A percentile compares a stretch with the other conserved stretches of the same genome.
These are phyloP conservation scores for Cercospora janseana DNA, from an alignment of 2,329 filamentous ascomycete genomes.

Conservation along the genomic window DNA sequence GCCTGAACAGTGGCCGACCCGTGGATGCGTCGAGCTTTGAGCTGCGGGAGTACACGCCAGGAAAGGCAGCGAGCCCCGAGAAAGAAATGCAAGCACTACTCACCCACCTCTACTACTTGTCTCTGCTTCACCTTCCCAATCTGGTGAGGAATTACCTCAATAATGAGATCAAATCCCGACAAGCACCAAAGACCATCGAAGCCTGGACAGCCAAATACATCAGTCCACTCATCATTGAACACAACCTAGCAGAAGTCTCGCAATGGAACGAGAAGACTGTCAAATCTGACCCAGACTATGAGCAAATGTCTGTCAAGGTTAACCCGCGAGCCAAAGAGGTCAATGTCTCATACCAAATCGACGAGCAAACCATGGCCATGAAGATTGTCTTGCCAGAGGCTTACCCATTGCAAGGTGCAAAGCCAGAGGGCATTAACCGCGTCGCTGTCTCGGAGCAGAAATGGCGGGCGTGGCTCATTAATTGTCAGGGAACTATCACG, in stretches of 20 bases:
- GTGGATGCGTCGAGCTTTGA: slow-evolving; percentile 70
- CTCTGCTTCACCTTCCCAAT: slow-evolving; percentile 71
- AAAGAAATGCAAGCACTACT: slow-evolving; percentile 79
- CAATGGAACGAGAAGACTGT: slow-evolving; percentile 57
- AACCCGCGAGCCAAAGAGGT: slow-evolving; percentile 71
- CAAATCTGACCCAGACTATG: slow-evolving; percentile 44
- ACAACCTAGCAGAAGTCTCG: slow-evolving; percentile 66
- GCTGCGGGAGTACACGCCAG: slow-evolving; percentile 61
- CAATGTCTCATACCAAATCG: slow-evolving; percentile 79
- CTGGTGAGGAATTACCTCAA: slow-evolving; percentile 80
- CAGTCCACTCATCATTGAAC: slow-evolving; percentile 66
- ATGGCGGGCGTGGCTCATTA: slow-evolving; percentile 88
- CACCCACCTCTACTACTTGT: slow-evolving; percentile 80
- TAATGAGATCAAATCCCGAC: slow-evolving; percentile 69
- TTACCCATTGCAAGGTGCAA: slow-evolving; percentile 78
- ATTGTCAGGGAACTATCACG: slow-evolving; percentile 86
- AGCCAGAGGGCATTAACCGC: slow-evolving; percentile 73
- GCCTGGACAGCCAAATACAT: slow-evolving; percentile 81
- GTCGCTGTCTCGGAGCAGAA: slow-evolving; percentile 87
- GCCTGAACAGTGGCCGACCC: slow-evolving; percentile 70
- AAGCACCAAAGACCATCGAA: slow-evolving; percentile 76
- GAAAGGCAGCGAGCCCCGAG: slow-evolving; percentile 59
- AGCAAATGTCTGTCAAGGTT: slow-evolving; percentile 66
- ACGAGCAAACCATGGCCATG: slow-evolving; percentile 81
- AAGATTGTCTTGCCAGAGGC: slow-evolving; percentile 74